Evolutionary conservation across 2,329 filamentous ascomycete genomes (phyloP).

Genomic region (Ascochyta pisi): DNA sequence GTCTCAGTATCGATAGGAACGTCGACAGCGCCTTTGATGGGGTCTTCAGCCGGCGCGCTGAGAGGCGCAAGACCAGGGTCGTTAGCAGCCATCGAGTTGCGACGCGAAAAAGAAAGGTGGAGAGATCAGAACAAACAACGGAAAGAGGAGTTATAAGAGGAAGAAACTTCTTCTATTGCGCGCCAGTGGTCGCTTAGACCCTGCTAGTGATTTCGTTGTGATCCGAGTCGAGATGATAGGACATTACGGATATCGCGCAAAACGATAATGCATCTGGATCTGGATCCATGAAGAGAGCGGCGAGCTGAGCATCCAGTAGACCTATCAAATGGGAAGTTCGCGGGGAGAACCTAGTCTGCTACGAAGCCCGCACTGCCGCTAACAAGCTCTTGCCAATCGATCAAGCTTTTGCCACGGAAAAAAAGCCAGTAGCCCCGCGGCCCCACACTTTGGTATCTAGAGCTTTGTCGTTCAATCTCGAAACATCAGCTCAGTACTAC

Average conservation of each 20-base stretch:
- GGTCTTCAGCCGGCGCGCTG: constrained; percentile 28
- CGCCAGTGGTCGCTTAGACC: constrained; percentile 9
- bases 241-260: constrained; percentile 2
- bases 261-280: not conserved
- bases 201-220: constrained; percentile 11
- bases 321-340: constrained; percentile 11
- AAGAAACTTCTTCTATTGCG: constrained; percentile 15
- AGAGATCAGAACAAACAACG: not conserved
- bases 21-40: constrained; percentile 28
- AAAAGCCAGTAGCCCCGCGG: not conserved
- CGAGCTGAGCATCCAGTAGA: not conserved
- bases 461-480: too few relatives aligned
- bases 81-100: constrained; percentile 26
- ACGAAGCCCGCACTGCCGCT: not conserved
- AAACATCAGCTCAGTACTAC: not conserved
- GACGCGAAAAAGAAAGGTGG: not conserved
- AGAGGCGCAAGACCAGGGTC: constrained; percentile 33
- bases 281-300: constrained; percentile 1
- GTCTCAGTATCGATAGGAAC: constrained; percentile 44
- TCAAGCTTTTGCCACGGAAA: constrained; percentile 9
- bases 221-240: not conserved
- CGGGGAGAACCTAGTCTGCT: not conserved
- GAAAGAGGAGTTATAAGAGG: not conserved
- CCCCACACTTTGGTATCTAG: not conserved
- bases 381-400: constrained; percentile 14